phyloP scores from a whole-genome alignment of 257 asterid genomes.

The Solanum dulcamara region DNA sequence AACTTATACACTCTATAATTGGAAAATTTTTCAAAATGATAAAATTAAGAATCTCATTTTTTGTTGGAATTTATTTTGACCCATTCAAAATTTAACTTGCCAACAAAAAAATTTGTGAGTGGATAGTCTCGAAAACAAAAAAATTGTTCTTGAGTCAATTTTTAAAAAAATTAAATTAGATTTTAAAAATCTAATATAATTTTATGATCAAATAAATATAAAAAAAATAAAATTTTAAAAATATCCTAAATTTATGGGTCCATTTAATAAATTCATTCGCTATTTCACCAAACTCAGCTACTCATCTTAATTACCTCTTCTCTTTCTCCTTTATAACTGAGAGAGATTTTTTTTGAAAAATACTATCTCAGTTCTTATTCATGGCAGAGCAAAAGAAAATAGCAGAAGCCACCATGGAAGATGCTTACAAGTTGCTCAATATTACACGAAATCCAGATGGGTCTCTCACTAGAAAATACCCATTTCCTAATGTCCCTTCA shows the following conservation, averaged over 20 bases:
- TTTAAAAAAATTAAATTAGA: too few relatives aligned
- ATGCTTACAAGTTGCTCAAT: slow-evolving; percentile 30
- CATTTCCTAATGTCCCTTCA: slow-evolving; percentile 22
- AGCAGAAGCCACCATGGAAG: slow-evolving; percentile 5
- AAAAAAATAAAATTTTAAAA: too few relatives aligned
- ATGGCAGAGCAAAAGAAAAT: slow-evolving; percentile 7
- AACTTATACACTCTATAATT: neutral
- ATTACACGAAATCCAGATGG: slow-evolving; percentile 47
- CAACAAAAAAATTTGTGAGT: neutral
- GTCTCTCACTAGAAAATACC: slow-evolving; percentile 27
- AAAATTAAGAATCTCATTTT: neutral
- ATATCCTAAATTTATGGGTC: neutral
- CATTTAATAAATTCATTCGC: neutral
- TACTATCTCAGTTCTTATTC: neutral
- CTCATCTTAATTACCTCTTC: neutral
- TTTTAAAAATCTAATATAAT: too few relatives aligned
- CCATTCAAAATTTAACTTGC: neutral
- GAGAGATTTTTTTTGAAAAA: neutral
- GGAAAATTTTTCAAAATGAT: neutral
- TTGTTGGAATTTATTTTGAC: neutral
- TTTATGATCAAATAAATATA: too few relatives aligned
- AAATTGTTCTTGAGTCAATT: neutral
- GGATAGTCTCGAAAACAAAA: neutral
- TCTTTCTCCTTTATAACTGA: neutral
- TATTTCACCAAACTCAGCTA: neutral